Conservation (phyloP, 306 rosid genomes). For the Alnus rubra region DNA sequence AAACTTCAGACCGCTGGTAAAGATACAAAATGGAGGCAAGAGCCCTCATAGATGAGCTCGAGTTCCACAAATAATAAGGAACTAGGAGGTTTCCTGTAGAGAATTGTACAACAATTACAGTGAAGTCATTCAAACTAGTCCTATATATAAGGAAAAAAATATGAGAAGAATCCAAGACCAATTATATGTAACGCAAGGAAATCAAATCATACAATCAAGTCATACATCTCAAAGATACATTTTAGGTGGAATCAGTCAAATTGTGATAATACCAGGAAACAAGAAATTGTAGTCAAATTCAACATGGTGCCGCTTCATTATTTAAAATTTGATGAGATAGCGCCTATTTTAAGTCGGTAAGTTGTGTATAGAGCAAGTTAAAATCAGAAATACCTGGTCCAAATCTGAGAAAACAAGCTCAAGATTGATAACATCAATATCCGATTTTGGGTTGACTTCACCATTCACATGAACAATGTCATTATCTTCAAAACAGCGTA, state of each 20-base stretch:
- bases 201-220: slow-evolving; percentile 27
- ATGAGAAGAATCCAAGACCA: slow-evolving; percentile 14
- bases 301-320: not conserved
- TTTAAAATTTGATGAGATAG: slow-evolving; percentile 12
- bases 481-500: slow-evolving; percentile 93
- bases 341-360: slow-evolving; percentile 16
- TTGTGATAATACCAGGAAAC: not conserved
- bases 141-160: slow-evolving; percentile 6
- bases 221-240: slow-evolving; percentile 13
- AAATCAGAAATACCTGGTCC: slow-evolving; percentile 77
- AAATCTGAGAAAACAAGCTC: slow-evolving; percentile 94
- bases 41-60: not conserved
- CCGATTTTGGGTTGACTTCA: slow-evolving; percentile 86
- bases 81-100: not conserved
- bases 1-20: not conserved
- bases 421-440: slow-evolving; percentile 89
- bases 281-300: not conserved
- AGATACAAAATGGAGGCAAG: not conserved
- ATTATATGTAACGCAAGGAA: slow-evolving; percentile 3
- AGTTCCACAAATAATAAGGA: not conserved
- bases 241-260: not conserved
- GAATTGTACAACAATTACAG: not conserved
- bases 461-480: slow-evolving; percentile 93
- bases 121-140: not conserved
- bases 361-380: slow-evolving; percentile 8